phyloP scores from a whole-genome alignment of 2,329 filamentous ascomycete species.

The Talaromyces funiculosus region DNA sequence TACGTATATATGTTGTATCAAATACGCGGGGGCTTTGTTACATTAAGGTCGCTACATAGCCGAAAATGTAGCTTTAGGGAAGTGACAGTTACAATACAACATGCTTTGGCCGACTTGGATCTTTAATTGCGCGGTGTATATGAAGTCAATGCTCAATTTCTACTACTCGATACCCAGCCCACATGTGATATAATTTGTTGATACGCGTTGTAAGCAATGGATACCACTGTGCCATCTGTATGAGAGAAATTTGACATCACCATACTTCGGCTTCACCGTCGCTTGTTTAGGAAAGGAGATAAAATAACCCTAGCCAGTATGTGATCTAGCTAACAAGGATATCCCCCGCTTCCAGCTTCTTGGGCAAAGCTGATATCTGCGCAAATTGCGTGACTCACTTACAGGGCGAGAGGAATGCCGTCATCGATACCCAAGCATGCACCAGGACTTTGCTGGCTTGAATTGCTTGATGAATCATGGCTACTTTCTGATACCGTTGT shows the following conservation, averaged over 20 bases:
- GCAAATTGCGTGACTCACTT: not conserved
- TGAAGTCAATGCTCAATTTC: not conserved
- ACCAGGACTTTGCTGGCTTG: not conserved
- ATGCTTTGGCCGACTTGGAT: not conserved
- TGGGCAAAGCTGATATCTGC: not conserved
- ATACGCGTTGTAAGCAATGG: not conserved
- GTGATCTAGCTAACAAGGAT: not conserved
- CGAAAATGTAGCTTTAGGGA: not conserved
- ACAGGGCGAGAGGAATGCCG: not conserved
- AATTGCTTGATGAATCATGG: not conserved
- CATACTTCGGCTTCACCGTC: not conserved
- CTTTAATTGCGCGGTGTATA: not conserved
- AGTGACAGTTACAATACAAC: not conserved
- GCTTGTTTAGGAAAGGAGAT: not conserved
- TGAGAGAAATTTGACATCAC: not conserved
- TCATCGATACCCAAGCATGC: not conserved
- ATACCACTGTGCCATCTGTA: conserved; percentile 4
- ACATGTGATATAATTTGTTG: not conserved
- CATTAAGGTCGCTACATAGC: not conserved
- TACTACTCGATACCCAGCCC: not conserved
- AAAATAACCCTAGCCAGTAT: not conserved
- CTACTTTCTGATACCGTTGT: not conserved
- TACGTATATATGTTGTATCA: not conserved
- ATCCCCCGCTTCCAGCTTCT: not conserved
- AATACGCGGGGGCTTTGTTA: not conserved